Evolutionary conservation across 2,329 filamentous ascomycete species (phyloP), one percentile per base, ranked within the genome.

Genomic region (Onygena corvina): DNA sequence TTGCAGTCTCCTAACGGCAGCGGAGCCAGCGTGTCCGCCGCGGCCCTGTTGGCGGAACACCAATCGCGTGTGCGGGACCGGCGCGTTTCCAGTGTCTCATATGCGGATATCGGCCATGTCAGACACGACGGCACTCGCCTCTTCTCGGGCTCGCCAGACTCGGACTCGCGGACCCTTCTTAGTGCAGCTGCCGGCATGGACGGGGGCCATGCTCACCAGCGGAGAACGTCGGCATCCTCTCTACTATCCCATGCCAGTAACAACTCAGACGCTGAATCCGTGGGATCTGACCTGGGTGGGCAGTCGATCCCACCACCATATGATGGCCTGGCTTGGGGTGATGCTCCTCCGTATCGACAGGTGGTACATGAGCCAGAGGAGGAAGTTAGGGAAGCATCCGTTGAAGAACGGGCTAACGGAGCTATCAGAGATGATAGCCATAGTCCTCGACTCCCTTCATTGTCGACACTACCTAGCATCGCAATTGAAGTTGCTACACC

Each of bases 71-170:
- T 63, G 35, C 65, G 68, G 30, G 70, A 71, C 3, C 60, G 65
- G 16, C 65, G 71, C 14, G 66, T 73, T 44, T 66, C 71, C n/a
- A 69, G 64, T 48, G 71, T 74, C 9, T 69, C 61, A 31, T 74
- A 74, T 53, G 71, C 67, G 4, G 67, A 66, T 4, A 53, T 74
- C 16, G 71, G 71, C 8, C 66, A 69, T 54, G 71, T 72, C 14
- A 65, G 71, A 45, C 71, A 73, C 49, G 71, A 74, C 54, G 71
- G 71, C 2, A 69, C 68, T 1, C 65, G 71, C n/a, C 54, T 74
- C 31, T 68, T 71, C 45, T 66, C 68, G 12, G 65, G 66, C 50
- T 73, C 71, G 21, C 61, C 64, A 29, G 69, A 73, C 46, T 73
- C 71, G 0, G 71, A 74, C 54, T 64, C 66, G 34, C 64, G 64